Evolutionary conservation across 139 green algal species (phyloP).

Genomic region (Chlorella sp.): DNA sequence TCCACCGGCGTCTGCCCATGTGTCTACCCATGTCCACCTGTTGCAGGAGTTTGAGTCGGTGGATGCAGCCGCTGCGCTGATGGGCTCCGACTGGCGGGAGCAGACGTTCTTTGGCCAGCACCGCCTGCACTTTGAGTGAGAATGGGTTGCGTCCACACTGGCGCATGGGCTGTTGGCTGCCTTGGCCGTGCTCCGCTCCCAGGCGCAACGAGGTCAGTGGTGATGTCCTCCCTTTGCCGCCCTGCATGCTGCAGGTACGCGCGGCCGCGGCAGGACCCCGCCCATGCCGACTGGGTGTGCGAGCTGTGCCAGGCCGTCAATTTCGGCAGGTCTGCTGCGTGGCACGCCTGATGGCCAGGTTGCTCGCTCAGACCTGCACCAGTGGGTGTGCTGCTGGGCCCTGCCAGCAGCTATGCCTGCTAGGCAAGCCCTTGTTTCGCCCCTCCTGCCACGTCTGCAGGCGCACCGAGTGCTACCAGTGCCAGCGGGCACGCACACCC

Average conservation of each 20-base stretch:
- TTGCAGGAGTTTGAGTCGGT: slow-evolving; percentile 62
- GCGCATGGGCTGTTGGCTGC: too few relatives aligned
- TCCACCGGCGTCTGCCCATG: too few relatives aligned
- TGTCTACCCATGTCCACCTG: too few relatives aligned
- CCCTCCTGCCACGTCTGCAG: too few relatives aligned
- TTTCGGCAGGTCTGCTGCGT: slow-evolving; percentile 85
- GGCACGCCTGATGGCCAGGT: too few relatives aligned
- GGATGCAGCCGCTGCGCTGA: slow-evolving; percentile 59
- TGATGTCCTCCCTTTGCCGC: too few relatives aligned
- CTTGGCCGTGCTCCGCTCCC: too few relatives aligned
- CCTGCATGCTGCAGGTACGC: not conserved
- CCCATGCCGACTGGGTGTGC: slow-evolving; percentile 74
- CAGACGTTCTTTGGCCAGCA: slow-evolving; percentile 34
- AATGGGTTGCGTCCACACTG: slow-evolving; percentile 1
- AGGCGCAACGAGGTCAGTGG: too few relatives aligned
- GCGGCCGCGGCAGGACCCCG: not conserved
- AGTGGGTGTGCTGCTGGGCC: too few relatives aligned
- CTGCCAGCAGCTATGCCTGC: too few relatives aligned
- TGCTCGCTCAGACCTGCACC: too few relatives aligned
- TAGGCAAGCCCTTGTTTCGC: too few relatives aligned
- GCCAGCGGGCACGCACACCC: slow-evolving; percentile 54
- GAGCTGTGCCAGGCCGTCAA: slow-evolving; percentile 74
- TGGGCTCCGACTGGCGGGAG: slow-evolving; percentile 56
- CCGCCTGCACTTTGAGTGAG: slow-evolving; percentile 64
- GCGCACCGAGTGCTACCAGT: slow-evolving; percentile 83